Evolutionary conservation across 768 basidiomycete genomes (phyloP).

Genomic region (Leccinum imitatum): DNA sequence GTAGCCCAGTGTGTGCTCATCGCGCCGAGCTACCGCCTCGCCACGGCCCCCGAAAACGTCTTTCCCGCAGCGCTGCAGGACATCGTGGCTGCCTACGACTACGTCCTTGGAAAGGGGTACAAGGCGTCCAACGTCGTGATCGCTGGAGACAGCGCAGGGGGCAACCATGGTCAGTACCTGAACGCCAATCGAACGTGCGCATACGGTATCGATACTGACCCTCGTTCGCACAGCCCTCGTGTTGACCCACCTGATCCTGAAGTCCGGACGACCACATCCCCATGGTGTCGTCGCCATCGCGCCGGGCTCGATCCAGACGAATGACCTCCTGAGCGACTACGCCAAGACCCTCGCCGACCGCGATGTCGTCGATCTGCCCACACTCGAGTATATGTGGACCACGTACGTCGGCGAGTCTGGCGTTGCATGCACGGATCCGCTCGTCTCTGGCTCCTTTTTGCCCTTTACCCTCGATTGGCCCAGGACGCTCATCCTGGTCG

Average conservation of each 20-base stretch:
- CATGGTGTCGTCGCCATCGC: conserved; percentile 57
- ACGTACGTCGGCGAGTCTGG: conserved; percentile 18
- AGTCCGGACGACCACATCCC: conserved; percentile 51
- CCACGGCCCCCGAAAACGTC: conserved; percentile 21
- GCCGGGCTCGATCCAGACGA: conserved; percentile 32
- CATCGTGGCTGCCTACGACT: conserved; percentile 27
- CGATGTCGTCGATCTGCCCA: conserved; percentile 1
- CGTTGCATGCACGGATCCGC: conserved; percentile 13
- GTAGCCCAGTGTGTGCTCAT: conserved; percentile 11
- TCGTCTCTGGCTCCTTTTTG: conserved; percentile 17
- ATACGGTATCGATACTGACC: too few relatives aligned
- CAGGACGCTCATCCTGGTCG: conserved; percentile 22
- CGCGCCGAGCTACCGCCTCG: conserved; percentile 27
- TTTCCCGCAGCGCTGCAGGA: conserved; percentile 28
- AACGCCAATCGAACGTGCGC: background rate
- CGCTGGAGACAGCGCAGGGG: conserved; percentile 28
- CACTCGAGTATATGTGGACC: accelerated
- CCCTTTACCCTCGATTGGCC: conserved; percentile 22
- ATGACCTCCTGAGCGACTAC: background rate
- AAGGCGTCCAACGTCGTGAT: conserved; percentile 17
- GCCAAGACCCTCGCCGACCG: background rate
- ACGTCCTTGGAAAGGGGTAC: conserved; percentile 26
- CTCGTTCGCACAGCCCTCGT: conserved; percentile 16
- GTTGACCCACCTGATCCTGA: conserved; percentile 38
- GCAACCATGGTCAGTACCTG: conserved; percentile 21